Evolutionary conservation across 352 stramenopile species (phyloP), one percentile per base, ranked within the genome.

Genomic region (Phytophthora rubi): DNA sequence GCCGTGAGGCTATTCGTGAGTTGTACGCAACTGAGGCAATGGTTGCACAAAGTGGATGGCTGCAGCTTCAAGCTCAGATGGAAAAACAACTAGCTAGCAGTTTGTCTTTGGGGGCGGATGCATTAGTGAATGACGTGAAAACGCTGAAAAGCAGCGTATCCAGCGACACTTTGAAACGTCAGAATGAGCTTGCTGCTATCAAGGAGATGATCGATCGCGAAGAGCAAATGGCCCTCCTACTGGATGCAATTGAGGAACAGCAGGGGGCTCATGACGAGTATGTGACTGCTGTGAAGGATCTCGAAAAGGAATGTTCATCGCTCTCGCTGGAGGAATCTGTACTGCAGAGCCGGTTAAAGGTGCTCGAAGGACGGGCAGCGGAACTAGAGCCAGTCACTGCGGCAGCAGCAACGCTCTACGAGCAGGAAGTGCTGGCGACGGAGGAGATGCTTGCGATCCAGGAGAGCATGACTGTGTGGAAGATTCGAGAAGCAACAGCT

Each of bases 201-300:
- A 73, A 80, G 55, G 84, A 91, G 62, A 72, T 90, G 37, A 89
- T 95, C 45, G 82, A 86, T 42, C 82, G 83, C 18, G 87, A 95
- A 59, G 79, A 85, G 54, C 82, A 92, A 67, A 87, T 92, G 77
- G 68, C 73, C 18, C 65, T 83, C 51, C 72, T 93, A 12, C 44
- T 95, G 49, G 87, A 95, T 67, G 87, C 81, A 9, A 91, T 92
- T 53, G 87, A 95, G 56, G 87, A 95, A 57, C 87, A 95, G 65
- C 85, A 92, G 57, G 67, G 54, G 6, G 83, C 82, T 6, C 81
- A 86, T 6, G 79, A 86, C 7, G 87, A 95, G 33, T 93, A 89
- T 47, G 75, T 76, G 7, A 68, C 72, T 45, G 77, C 81, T 0
- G 86, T 95, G 8, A 73, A 88, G 42, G 49, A 68, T 47, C 65